Base-by-base conservation (phyloP, 1,139 yeast species). In the Candida sojae region DNA sequence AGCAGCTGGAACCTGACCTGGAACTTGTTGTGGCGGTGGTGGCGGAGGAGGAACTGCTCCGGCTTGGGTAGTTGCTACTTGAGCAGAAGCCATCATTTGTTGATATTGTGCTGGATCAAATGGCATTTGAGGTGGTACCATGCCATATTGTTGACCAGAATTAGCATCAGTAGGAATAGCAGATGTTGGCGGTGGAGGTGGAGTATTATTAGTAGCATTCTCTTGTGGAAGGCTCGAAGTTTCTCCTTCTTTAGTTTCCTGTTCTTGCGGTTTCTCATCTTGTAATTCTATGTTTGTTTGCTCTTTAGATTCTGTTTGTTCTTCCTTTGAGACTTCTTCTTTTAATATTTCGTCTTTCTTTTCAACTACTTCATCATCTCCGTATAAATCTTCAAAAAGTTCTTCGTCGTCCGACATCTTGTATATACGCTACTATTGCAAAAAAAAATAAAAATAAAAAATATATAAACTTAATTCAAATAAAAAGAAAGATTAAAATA, bases 341-440 rank as follows among this genome's bases (percentile, higher is more conserved):
- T 17, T 35, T 10, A 28, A 11, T 13, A 35, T 29, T 35, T 35
- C 39, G 10, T 36, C 39, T 36, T 36, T 36, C 39, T 36, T 36
- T 36, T 36, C 39, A 7, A 23, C 39, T 36, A 36, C 39, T 36
- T 63, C 63, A 30, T 55, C 58, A 31, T 63, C 66, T 30, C 64
- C 67, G 38, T 87, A 87, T 68, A 87, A 84, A 67, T 87, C 93
- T 67, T 86, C 89, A 67, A 87, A 87, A 68, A 75, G 77, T 58
- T 88, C 91, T 69, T 89, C 96, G 70, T 90, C 97, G 72, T 90
- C 96, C 23, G 43, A 41, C 43, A 41, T 41, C 29, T 21, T 41
- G 26, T 41, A 41, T 32, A 41, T 29, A 41, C 40, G 13, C 39
- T 33, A 44, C 39, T 36, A 43, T 38, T 37, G 41, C 34, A 11